Conservation (phyloP, 345 rosid species). For the Luvunga scandens region DNA sequence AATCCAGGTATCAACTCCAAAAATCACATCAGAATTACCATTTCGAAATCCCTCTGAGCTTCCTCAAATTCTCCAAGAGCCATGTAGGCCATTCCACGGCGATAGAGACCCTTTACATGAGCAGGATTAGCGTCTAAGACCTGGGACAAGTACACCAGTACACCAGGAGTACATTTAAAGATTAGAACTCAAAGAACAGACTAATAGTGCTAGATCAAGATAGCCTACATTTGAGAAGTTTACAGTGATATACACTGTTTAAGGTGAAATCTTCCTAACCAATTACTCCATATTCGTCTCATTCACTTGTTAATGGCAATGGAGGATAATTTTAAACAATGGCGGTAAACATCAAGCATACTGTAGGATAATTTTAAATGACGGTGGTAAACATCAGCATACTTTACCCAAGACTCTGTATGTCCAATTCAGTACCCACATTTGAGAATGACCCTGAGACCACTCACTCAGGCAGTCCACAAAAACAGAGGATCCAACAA, state of each 20-base stretch:
- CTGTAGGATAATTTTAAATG: background rate
- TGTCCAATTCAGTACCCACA: background rate
- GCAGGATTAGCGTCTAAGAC: slow-evolving; percentile 86
- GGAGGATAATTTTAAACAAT: background rate
- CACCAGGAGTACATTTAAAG: background rate
- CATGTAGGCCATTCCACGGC: slow-evolving; percentile 95
- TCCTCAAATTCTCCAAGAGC: slow-evolving; percentile 82
- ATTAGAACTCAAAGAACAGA: background rate
- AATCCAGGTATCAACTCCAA: background rate
- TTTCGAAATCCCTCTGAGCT: slow-evolving; percentile 68
- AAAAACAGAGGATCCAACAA: background rate
- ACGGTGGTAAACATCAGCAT: background rate
- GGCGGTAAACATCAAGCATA: background rate
- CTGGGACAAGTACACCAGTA: slow-evolving; percentile 48
- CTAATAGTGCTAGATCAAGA: background rate
- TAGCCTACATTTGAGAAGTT: background rate
- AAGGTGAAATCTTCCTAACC: background rate
- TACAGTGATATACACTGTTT: background rate
- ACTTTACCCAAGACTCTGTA: background rate
- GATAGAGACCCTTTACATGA: slow-evolving; percentile 79
- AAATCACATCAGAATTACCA: slow-evolving; percentile 30
- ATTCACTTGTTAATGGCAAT: background rate
- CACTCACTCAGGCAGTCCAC: background rate
- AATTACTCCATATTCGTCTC: background rate
- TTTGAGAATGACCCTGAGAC: background rate